Conservation (phyloP, 2,329 filamentous ascomycete genomes). For the Monosporascus sp. region DNA sequence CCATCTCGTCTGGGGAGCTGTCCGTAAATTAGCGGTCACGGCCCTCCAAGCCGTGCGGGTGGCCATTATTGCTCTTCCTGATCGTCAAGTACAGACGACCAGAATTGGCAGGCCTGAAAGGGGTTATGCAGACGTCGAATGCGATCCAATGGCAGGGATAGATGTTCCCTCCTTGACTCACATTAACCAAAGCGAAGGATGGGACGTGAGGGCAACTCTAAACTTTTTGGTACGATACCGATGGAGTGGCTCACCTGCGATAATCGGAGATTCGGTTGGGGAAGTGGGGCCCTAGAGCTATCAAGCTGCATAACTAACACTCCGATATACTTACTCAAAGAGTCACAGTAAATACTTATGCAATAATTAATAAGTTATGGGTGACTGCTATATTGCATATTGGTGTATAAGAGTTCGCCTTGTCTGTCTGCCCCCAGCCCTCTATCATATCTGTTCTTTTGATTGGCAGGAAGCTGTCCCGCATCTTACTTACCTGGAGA, state of each 20-base stretch:
- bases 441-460: no score
- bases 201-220: background rate
- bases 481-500: no score
- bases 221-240: slow-evolving; percentile 3
- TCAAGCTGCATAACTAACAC: no score
- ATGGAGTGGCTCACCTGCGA: slow-evolving; percentile 12
- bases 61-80: slow-evolving; percentile 20
- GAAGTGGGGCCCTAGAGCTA: no score
- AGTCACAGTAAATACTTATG: no score
- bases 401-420: no score
- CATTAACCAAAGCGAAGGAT: slow-evolving; percentile 3
- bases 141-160: slow-evolving; percentile 16
- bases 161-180: slow-evolving; percentile 15
- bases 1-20: slow-evolving; percentile 16
- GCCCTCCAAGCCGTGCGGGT: slow-evolving; percentile 23
- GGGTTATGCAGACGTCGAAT: slow-evolving; percentile 3
- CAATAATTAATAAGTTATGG: no score
- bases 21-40: slow-evolving; percentile 13
- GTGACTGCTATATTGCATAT: no score
- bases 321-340: no score
- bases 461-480: no score
- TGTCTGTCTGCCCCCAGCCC: no score
- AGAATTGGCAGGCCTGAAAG: slow-evolving; percentile 19
- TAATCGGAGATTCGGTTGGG: slow-evolving; percentile 12
- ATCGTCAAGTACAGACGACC: slow-evolving; percentile 18